Base-by-base conservation (phyloP, 2,329 filamentous ascomycete genomes). In the Dothistroma pini region DNA sequence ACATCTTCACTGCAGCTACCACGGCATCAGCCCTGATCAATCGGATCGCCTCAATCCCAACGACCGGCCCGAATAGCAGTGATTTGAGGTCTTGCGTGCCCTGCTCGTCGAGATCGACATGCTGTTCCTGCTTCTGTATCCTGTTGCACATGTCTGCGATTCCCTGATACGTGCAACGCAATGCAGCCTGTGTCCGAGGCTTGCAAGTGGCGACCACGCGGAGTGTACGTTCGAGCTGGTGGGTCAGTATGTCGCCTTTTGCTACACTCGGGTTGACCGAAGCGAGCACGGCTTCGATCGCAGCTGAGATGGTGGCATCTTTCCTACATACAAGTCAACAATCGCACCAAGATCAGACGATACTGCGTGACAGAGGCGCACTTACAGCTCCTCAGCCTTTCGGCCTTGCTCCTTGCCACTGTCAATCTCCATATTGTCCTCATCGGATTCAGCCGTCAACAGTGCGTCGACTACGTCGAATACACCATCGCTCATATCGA, bases 381-480 rank as follows among this genome's bases (percentile, higher is more conserved):
- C 70, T 66, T 63, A 72, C 70, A 65, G 59, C 22, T 70, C 68
- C 31, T 69, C 68, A 14, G 63, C 58, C 31, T 68, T 68, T 29
- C 66, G 60, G 32, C 54, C 32, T 12, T 51, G 52, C 22, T 66
- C 66, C 22, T 74, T 77, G 1, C 80, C 80, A 70, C 22, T 49
- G 29, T 89, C 87, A 22, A 89, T 77, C 19, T 91, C 89, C 88
- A 91, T 91, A 59, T 81, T 81, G 63, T 88, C 85, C 51, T 84
- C 84, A 38, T 76, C 73, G 19, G 71, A 66, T 31, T 86, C 84
- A 19, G 61, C 54, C 9, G 19, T 54, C 35, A 96, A 74, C 51
- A 87, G 77, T 0, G 85, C 83, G 31, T 77, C 79, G 12, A 90
- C 84, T 56, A 96, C 84, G 6, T 80, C 80, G 4, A 84, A 79